Base-by-base conservation (phyloP, 257 asterid species). In the Petunia secreta region DNA sequence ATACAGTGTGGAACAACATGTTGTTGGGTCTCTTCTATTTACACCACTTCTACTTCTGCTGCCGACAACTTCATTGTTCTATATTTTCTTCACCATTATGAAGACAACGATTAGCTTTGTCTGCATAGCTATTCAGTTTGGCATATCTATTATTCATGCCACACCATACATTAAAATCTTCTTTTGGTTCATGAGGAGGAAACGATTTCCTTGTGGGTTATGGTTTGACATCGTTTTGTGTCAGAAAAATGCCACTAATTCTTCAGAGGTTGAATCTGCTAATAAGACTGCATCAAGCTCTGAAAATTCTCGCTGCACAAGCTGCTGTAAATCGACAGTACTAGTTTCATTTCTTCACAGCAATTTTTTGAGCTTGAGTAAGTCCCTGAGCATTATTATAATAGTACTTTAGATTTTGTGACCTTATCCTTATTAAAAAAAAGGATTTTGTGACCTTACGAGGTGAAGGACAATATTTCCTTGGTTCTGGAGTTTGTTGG, bases 21-120 rank as follows among this genome's bases (percentile, higher is more conserved):
- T 96, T 41, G 90, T 94, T 75, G 98, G 98, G 75, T 90, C 98
- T 66, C 99, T 96, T 83, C 91, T 96, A 46, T 94, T 96, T 81
- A 94, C 98, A 60, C 98, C 97, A 4, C 87, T 94, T 80, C 84
- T 94, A 78, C 99, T 94, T 83, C 92, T 96, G 37, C 86, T 96
- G 34, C 98, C 99, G 39, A 96, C 99, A 3, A 91, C 97, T 11
- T 94, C 99, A 8, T 96, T 88, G 3, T 96, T 94, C 91, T 92
- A 96, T 78, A 91, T 92, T 71, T 96, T 96, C 82, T 96, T 94
- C 89, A 92, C 98, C 86, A 94, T 92, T 82, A 80, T 94, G 90
- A 90, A 84, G 85, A 82, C 97, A 63, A 75, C 91, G 79, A 81
- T 91, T 83, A 88, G 90, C 85, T 85, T 85, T 76, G 48, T 92